phyloP scores from a whole-genome alignment of 2,329 filamentous ascomycete species.

The Sclerotinia borealis region DNA sequence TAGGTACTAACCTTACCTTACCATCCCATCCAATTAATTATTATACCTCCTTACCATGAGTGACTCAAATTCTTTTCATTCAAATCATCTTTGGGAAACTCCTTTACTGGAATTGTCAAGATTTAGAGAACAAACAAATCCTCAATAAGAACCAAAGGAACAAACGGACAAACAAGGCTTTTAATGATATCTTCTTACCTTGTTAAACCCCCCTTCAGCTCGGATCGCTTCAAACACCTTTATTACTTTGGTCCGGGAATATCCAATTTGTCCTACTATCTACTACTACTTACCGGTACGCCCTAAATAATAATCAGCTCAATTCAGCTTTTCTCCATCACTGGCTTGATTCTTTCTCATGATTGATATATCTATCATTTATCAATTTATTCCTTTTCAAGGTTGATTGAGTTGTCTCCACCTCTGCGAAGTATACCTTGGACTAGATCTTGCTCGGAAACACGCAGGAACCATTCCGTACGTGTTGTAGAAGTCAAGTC shows the following conservation, averaged over 20 bases:
- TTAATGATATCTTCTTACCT: background rate
- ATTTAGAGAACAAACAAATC: background rate
- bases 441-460: background rate
- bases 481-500: no score
- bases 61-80: background rate
- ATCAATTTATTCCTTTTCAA: background rate
- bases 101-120: background rate
- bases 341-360: background rate
- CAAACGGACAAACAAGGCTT: background rate
- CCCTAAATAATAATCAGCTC: background rate
- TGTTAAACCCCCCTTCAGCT: background rate
- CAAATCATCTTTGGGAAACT: background rate
- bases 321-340: background rate
- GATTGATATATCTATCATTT: no score
- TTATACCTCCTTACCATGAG: background rate
- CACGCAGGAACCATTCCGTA: background rate
- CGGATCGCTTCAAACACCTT: background rate
- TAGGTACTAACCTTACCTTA: background rate
- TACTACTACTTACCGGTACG: no score
- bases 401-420: background rate
- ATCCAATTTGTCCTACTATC: background rate
- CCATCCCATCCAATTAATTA: background rate
- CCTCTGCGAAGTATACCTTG: background rate
- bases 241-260: background rate
- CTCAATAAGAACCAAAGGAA: background rate